These are phyloP conservation scores for Boletus vermiculosoides DNA, from an alignment of 768 basidiomycete genomes.

Conservation along the genomic window DNA sequence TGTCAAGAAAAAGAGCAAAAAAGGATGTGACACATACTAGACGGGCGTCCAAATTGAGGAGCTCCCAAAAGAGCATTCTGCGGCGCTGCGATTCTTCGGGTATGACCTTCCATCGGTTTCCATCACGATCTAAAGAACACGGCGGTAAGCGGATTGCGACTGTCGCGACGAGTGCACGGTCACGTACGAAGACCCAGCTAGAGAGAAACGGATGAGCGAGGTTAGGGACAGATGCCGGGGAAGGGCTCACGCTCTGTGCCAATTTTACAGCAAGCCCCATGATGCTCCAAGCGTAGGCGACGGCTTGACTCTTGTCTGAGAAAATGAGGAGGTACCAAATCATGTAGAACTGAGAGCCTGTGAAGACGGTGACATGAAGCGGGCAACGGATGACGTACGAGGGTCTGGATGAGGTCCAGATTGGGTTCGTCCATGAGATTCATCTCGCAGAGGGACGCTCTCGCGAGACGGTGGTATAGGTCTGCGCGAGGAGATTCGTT, in stretches of 20 bases:
- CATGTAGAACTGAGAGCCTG: constrained; percentile 59
- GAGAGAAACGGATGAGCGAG: constrained; percentile 5
- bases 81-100: constrained; percentile 73
- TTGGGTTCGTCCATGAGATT: constrained; percentile 75
- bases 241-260: constrained; percentile 60
- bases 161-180: constrained; percentile 4
- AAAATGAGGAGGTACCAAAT: constrained; percentile 74
- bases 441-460: constrained; percentile 68
- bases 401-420: constrained; percentile 66
- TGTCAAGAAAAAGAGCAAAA: constrained; percentile 14
- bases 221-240: neutral
- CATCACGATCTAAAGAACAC: constrained; percentile 58
- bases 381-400: constrained; percentile 41
- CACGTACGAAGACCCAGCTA: constrained; percentile 69
- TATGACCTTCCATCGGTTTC: constrained; percentile 59
- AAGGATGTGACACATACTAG: constrained; percentile 47
- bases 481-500: constrained; percentile 58
- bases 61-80: constrained; percentile 70
- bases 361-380: constrained; percentile 30
- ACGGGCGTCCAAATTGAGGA: constrained; percentile 65
- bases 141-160: constrained; percentile 22
- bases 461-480: constrained; percentile 63
- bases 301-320: constrained; percentile 69
- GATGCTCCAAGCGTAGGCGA: constrained; percentile 73
- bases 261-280: constrained; percentile 75